Evolutionary conservation across 345 rosid species (phyloP).

Genomic region (Citrus unshiu): DNA sequence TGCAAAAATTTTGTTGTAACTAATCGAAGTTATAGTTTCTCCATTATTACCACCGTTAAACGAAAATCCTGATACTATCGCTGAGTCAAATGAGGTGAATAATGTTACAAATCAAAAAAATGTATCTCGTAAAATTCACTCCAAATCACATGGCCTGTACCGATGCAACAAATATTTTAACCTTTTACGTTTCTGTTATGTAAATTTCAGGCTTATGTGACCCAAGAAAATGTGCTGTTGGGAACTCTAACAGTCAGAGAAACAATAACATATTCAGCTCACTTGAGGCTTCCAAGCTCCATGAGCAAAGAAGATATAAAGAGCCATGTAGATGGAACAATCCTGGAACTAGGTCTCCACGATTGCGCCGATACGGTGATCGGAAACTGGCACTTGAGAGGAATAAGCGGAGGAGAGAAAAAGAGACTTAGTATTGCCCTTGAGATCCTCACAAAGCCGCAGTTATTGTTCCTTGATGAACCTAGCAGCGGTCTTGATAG

Average conservation of each 20-base stretch:
- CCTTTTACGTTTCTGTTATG: not conserved
- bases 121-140: too few relatives aligned
- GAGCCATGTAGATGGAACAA: slow-evolving; percentile 48
- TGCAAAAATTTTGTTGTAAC: too few relatives aligned
- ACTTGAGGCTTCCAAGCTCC: slow-evolving; percentile 52
- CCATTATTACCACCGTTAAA: too few relatives aligned
- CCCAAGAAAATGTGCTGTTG: slow-evolving; percentile 63
- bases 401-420: slow-evolving; percentile 80
- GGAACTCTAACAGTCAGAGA: slow-evolving; percentile 74
- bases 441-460: slow-evolving; percentile 67
- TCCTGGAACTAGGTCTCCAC: slow-evolving; percentile 65
- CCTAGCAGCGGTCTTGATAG: slow-evolving; percentile 81
- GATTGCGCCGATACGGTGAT: slow-evolving; percentile 56
- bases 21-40: too few relatives aligned
- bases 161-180: not conserved
- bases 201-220: slow-evolving; percentile 64
- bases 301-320: slow-evolving; percentile 42
- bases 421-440: slow-evolving; percentile 68
- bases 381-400: slow-evolving; percentile 78
- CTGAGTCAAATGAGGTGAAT: too few relatives aligned
- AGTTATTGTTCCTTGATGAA: slow-evolving; percentile 61
- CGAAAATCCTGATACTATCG: too few relatives aligned
- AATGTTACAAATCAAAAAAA: too few relatives aligned
- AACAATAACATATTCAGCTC: slow-evolving; percentile 62
- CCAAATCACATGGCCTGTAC: too few relatives aligned